A percentile compares a stretch with the other conserved stretches of the same genome.
Evolutionary conservation across 257 asterid species (phyloP).

Genomic region (Buddleja alternifolia): DNA sequence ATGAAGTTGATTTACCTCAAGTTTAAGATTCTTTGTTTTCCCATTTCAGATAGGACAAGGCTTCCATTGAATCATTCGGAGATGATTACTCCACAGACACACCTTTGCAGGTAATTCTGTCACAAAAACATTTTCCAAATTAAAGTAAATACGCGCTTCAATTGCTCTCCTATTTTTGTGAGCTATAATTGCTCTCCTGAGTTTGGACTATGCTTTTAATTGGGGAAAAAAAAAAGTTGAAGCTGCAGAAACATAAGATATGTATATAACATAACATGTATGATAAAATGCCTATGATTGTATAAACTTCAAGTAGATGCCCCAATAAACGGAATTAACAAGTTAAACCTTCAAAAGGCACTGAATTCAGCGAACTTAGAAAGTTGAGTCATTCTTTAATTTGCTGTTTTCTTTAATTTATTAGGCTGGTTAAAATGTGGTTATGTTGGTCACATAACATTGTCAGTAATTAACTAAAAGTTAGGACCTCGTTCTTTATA

Average conservation of each 20-base stretch:
- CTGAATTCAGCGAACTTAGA: not conserved
- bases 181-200: not conserved
- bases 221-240: not conserved
- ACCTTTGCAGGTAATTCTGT: constrained; percentile 73
- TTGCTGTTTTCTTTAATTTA: not conserved
- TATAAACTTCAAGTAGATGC: no score
- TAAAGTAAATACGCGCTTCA: no score
- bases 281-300: no score
- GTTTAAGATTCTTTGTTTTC: constrained; percentile 15
- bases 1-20: no score
- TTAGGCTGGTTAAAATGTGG: constrained; percentile 4
- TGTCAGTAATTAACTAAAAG: no score
- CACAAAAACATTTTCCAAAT: not conserved
- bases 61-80: constrained; percentile 79
- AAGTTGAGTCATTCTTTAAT: not conserved
- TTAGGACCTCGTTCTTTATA: no score
- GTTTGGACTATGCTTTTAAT: not conserved
- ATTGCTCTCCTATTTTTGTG: not conserved
- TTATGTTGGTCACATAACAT: no score
- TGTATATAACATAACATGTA: no score
- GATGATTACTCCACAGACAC: constrained; percentile 65
- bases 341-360: no score
- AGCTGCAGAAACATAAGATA: not conserved
- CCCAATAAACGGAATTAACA: no score
- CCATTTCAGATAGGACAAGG: constrained; percentile 73